These are phyloP conservation scores for Chalaropsis ovoidea DNA, from an alignment of 2,329 filamentous ascomycete genomes.

Conservation along the genomic window DNA sequence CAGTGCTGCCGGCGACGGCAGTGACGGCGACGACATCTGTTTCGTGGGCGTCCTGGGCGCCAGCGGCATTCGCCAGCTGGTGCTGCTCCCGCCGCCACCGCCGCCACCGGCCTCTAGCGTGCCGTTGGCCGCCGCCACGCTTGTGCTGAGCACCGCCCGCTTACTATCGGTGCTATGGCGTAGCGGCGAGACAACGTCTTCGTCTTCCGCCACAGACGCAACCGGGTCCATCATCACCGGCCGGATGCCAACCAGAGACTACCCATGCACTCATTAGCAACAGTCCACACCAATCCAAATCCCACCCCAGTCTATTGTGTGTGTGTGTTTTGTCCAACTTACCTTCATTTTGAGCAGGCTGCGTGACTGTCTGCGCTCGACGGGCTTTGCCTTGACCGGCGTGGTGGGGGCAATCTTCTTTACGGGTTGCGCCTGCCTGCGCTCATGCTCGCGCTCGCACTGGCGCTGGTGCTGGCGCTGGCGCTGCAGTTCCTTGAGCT, in stretches of 20 bases:
- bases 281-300: too few species aligned
- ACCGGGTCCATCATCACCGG: constrained; percentile 1
- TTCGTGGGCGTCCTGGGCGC: neutral
- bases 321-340: neutral
- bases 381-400: neutral
- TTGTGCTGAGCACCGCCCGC: neutral
- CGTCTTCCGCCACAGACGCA: neutral
- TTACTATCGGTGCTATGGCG: constrained; percentile 13
- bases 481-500: constrained; percentile 49
- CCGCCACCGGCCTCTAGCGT: neutral
- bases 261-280: too few species aligned
- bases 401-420: neutral
- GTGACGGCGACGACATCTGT: neutral
- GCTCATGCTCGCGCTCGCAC: constrained; percentile 31
- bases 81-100: neutral
- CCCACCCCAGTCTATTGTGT: neutral
- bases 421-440: neutral
- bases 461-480: constrained; percentile 27
- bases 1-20: neutral
- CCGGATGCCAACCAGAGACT: constrained; percentile 1
- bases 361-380: neutral
- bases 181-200: neutral
- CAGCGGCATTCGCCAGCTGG: neutral
- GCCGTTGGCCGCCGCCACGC: constrained; percentile 6
- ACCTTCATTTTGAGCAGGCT: constrained; percentile 10